Percentiles rank a stretch among this genome's conserved stretches.
Evolutionary conservation across 441 rosid genomes (phyloP).

Genomic region (Brassica balearica): DNA sequence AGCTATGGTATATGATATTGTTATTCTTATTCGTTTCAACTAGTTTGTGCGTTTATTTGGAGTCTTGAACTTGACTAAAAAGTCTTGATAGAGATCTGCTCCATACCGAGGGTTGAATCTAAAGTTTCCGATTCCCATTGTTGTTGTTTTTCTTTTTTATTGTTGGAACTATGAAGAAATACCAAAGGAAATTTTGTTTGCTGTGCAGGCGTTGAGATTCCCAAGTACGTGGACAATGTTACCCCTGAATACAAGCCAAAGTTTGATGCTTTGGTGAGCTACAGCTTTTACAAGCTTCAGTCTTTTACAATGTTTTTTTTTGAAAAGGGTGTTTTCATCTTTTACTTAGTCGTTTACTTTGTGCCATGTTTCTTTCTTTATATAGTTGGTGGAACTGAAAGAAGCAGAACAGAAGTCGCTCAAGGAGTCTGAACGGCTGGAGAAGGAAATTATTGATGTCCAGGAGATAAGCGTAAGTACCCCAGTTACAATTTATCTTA

Average conservation of each 20-base stretch:
- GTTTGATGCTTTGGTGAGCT: conserved; percentile 82
- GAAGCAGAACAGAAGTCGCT: conserved; percentile 83
- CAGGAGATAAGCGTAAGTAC: conserved; percentile 78
- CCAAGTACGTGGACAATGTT: conserved; percentile 83
- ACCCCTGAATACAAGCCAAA: conserved; percentile 94
- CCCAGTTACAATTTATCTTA: not conserved
- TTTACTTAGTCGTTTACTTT: not conserved
- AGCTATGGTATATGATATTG: no score
- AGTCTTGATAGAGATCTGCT: conserved; percentile 3
- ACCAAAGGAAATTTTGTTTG: not conserved
- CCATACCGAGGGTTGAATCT: not conserved
- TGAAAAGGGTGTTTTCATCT: conserved; percentile 5
- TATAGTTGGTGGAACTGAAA: conserved; percentile 83
- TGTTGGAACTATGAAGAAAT: not conserved
- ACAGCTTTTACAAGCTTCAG: not conserved
- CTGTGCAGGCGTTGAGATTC: conserved; percentile 74
- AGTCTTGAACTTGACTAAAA: not conserved
- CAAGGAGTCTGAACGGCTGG: conserved; percentile 81
- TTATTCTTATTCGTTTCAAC: not conserved
- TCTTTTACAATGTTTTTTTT: not conserved
- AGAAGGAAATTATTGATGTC: conserved; percentile 82
- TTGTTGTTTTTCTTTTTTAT: not conserved
- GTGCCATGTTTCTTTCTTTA: conserved; percentile 20
- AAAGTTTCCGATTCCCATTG: not conserved
- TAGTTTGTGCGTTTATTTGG: conserved; percentile 1